phyloP scores from a whole-genome alignment of 306 rosid species.

The Lablab purpureus region DNA sequence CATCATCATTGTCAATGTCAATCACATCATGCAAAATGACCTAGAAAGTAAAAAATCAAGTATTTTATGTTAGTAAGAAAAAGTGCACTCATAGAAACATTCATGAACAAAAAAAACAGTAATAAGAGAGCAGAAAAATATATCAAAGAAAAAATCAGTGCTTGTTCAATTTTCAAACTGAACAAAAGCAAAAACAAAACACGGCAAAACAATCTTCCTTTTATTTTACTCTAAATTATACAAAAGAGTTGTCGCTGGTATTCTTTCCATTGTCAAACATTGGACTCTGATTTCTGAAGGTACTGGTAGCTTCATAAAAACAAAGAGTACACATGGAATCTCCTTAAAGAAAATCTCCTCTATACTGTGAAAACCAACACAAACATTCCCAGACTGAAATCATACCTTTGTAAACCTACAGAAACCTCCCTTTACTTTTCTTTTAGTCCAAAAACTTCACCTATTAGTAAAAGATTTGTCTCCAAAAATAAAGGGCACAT shows the following conservation, averaged over 20 bases:
- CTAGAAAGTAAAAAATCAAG: constrained; percentile 50
- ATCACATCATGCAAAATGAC: constrained; percentile 62
- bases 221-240: constrained; percentile 18
- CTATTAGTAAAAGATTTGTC: background rate
- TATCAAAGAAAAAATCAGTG: background rate
- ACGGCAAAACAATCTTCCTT: background rate
- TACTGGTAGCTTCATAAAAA: constrained; percentile 7
- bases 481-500: background rate
- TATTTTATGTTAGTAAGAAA: constrained; percentile 11
- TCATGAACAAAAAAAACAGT: constrained; percentile 17
- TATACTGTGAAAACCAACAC: background rate
- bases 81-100: background rate
- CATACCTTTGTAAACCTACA: background rate
- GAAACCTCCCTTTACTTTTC: background rate
- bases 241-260: background rate
- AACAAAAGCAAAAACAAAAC: background rate
- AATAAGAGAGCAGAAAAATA: constrained; percentile 1
- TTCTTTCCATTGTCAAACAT: background rate
- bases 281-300: constrained; percentile 1
- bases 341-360: constrained; percentile 19
- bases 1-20: constrained; percentile 71
- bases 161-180: background rate
- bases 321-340: background rate
- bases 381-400: background rate
- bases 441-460: background rate